Evolutionary conservation across 805 yeast species (phyloP).

Genomic region (Metschnikowia continentalis): DNA sequence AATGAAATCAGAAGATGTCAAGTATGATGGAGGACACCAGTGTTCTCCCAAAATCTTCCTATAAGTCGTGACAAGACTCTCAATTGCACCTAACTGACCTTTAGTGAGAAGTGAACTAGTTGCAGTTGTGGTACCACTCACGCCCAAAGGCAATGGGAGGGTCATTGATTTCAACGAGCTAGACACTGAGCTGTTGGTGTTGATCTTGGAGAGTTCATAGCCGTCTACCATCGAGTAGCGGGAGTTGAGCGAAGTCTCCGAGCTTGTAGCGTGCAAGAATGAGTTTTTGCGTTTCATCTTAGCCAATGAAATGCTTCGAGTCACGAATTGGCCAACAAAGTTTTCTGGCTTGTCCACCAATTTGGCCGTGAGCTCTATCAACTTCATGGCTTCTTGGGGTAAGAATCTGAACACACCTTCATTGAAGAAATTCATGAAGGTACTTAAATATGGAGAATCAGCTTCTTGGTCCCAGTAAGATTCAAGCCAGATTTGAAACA

Average conservation of each 20-base stretch:
- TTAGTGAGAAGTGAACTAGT: conserved; percentile 36
- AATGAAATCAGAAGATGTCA: conserved; percentile 28
- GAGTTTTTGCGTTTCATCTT: conserved; percentile 35
- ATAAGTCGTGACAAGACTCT: conserved; percentile 48
- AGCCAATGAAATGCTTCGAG: conserved; percentile 44
- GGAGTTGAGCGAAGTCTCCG: conserved; percentile 22
- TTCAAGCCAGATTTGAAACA: conserved; percentile 83
- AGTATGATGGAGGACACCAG: conserved; percentile 38
- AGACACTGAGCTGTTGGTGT: conserved; percentile 44
- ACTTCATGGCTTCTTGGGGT: conserved; percentile 61
- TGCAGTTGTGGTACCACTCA: conserved; percentile 40
- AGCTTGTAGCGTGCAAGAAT: conserved; percentile 18
- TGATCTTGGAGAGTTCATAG: conserved; percentile 50
- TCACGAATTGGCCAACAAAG: conserved; percentile 46
- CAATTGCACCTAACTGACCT: conserved; percentile 41
- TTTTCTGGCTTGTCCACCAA: conserved; percentile 34
- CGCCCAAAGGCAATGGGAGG: conserved; percentile 41
- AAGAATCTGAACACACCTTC: conserved; percentile 61
- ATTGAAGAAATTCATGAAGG: conserved; percentile 72
- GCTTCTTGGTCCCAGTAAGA: conserved; percentile 73
- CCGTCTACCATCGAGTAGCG: conserved; percentile 53
- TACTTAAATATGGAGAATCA: conserved; percentile 62
- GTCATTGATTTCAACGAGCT: conserved; percentile 38
- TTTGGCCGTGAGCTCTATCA: conserved; percentile 60
- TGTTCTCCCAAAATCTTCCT: conserved; percentile 48